Percentiles rank a stretch among this genome's conserved stretches.
These are phyloP conservation scores for Grammothele lineata DNA, from an alignment of 768 basidiomycete species.

Conservation along the genomic window DNA sequence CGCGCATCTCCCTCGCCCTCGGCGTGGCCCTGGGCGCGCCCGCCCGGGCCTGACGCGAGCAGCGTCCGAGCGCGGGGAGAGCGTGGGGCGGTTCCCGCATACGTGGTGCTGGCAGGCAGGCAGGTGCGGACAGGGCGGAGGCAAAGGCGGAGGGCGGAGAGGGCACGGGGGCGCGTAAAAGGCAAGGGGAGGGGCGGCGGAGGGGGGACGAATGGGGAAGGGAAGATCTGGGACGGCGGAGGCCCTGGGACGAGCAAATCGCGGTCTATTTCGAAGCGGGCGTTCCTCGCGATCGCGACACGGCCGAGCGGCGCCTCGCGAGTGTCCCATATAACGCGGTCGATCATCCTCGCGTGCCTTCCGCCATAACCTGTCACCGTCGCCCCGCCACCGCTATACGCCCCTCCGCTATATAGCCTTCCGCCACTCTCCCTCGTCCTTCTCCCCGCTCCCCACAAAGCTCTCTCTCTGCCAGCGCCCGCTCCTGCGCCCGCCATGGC, in stretches of 20 bases:
- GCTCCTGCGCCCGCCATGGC: conserved; percentile 1
- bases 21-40: too few species aligned
- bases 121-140: too few species aligned
- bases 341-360: conserved; percentile 1
- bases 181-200: background rate
- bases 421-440: background rate
- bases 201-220: background rate
- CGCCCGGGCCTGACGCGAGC: too few species aligned
- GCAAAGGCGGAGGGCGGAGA: too few species aligned
- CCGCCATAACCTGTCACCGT: background rate
- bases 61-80: too few species aligned
- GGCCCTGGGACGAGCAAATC: conserved; percentile 6
- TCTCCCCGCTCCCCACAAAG: background rate
- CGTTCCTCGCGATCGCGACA: background rate
- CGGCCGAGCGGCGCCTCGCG: too few species aligned
- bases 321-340: background rate
- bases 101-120: too few species aligned
- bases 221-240: conserved; percentile 6
- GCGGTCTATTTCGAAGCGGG: conserved; percentile 7
- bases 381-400: background rate
- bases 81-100: too few species aligned
- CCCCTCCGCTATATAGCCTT: conserved; percentile 2
- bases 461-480: background rate
- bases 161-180: too few species aligned
- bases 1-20: too few species aligned